These are phyloP conservation scores for Trametes gibbosa DNA, from an alignment of 768 basidiomycete genomes.

Conservation along the genomic window DNA sequence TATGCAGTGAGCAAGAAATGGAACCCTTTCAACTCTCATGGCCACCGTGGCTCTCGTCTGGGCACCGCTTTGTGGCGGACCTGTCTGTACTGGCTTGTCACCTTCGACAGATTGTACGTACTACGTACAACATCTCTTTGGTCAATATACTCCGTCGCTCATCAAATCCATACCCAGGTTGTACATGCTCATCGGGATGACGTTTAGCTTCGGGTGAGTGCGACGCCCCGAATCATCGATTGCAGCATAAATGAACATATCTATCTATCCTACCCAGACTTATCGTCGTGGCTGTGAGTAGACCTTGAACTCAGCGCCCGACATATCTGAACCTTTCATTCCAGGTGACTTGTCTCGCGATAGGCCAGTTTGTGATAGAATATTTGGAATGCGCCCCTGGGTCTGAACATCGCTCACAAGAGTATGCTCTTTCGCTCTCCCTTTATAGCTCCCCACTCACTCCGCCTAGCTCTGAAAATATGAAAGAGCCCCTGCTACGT, in stretches of 20 bases:
- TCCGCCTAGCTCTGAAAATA: conserved; percentile 21
- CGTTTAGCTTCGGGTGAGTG: conserved; percentile 65
- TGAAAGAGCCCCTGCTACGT: conserved; percentile 27
- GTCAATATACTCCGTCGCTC: not conserved
- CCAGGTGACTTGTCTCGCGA: conserved; percentile 55
- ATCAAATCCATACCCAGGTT: conserved; percentile 37
- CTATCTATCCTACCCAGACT: conserved; percentile 36
- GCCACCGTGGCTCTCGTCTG: conserved; percentile 40
- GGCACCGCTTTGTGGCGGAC: conserved; percentile 52
- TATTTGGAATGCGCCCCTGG: conserved; percentile 27
- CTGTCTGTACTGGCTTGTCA: conserved; percentile 53
- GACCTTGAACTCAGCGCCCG: not conserved
- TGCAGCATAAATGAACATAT: not conserved
- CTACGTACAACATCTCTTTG: too few relatives aligned
- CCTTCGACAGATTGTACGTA: conserved; percentile 59
- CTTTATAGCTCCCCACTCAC: conserved; percentile 1
- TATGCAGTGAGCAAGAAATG: conserved; percentile 48
- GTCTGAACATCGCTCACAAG: conserved; percentile 4
- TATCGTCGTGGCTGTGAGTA: conserved; percentile 48
- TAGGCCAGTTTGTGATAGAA: conserved; percentile 59
- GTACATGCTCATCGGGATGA: conserved; percentile 76
- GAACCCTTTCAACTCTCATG: conserved; percentile 34
- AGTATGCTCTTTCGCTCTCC: conserved; percentile 5
- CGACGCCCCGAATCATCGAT: too few relatives aligned
- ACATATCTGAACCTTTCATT: not conserved